Conservation (phyloP, 805 yeast genomes). For the Gaillardinia entomophila region DNA sequence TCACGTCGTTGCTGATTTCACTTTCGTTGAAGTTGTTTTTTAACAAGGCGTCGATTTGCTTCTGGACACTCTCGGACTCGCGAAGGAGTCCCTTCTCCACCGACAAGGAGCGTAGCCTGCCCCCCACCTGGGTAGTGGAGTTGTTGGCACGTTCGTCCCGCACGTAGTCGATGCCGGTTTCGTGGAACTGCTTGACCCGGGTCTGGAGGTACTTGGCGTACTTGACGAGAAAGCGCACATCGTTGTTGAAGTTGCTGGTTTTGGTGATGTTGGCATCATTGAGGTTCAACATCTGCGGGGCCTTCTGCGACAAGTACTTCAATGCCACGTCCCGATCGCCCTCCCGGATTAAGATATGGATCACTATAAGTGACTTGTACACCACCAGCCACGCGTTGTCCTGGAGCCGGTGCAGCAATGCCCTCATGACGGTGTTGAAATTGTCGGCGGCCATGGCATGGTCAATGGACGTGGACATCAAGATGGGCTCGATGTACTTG, state of each 20-base stretch:
- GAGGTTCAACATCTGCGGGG: slow-evolving; percentile 45
- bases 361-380: slow-evolving; percentile 75
- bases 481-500: slow-evolving; percentile 90
- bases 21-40: slow-evolving; percentile 70
- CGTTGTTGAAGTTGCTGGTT: slow-evolving; percentile 36
- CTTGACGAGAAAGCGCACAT: slow-evolving; percentile 51
- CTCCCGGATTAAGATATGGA: slow-evolving; percentile 89
- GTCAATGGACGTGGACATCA: slow-evolving; percentile 58
- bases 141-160: slow-evolving; percentile 55
- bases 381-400: slow-evolving; percentile 91
- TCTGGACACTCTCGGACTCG: slow-evolving; percentile 80
- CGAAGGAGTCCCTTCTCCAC: slow-evolving; percentile 78
- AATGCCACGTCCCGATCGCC: slow-evolving; percentile 78
- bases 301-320: slow-evolving; percentile 45
- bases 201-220: slow-evolving; percentile 68
- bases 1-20: slow-evolving; percentile 79
- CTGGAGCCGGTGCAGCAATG: slow-evolving; percentile 55
- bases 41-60: slow-evolving; percentile 70
- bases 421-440: slow-evolving; percentile 63
- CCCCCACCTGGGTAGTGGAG: slow-evolving; percentile 42
- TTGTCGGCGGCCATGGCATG: slow-evolving; percentile 39
- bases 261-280: slow-evolving; percentile 32
- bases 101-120: slow-evolving; percentile 57
- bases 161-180: slow-evolving; percentile 68
- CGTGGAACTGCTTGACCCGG: slow-evolving; percentile 65